Evolutionary conservation across 169 alveolate species (phyloP).

Genomic region (Perkinsus chesapeaki): DNA sequence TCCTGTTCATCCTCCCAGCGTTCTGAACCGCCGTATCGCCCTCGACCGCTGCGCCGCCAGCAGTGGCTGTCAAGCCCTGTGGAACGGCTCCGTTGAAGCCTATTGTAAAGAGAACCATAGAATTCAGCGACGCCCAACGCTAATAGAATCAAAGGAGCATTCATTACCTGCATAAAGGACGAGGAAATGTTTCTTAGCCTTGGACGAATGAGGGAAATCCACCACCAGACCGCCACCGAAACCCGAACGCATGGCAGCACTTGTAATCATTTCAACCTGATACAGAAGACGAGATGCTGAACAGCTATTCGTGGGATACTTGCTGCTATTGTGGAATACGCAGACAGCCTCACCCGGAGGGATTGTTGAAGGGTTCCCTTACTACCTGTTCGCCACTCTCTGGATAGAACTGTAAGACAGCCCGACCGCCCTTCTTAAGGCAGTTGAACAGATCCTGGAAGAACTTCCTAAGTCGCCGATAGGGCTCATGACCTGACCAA

Average conservation of each 20-base stretch:
- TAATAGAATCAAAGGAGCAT: too few relatives aligned
- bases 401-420: constrained; percentile 83
- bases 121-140: not conserved
- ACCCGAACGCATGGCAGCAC: constrained; percentile 77
- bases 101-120: not conserved
- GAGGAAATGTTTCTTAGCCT: constrained; percentile 74
- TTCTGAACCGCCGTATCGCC: not conserved
- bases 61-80: constrained; percentile 25
- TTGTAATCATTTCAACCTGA: constrained; percentile 78
- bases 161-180: not conserved
- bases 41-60: not conserved
- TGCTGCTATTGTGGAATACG: too few relatives aligned
- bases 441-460: constrained; percentile 71
- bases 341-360: not conserved
- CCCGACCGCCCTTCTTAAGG: constrained; percentile 74
- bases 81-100: constrained; percentile 8
- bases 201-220: constrained; percentile 85
- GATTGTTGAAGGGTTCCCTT: not conserved
- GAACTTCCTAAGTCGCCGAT: constrained; percentile 63
- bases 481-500: constrained; percentile 58
- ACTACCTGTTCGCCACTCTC: constrained; percentile 50
- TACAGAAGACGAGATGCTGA: constrained; percentile 2
- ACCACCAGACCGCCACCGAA: constrained; percentile 86
- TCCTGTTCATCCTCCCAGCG: not conserved
- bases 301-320: not conserved